Base-by-base conservation (phyloP, 306 rosid species). In the Trichosanthes cucumerina region DNA sequence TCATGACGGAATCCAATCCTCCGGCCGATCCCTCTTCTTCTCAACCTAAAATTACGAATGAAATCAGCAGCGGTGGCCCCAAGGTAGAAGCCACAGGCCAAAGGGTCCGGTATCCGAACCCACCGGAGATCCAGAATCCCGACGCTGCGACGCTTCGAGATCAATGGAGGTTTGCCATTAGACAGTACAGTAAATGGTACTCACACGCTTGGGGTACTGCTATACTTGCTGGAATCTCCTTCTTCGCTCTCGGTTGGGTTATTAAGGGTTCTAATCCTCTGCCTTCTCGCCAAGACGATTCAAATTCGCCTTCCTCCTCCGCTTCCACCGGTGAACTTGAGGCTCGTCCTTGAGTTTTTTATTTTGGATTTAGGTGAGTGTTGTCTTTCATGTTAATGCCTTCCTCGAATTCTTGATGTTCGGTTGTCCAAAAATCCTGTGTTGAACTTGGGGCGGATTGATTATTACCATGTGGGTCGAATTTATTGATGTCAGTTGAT, bases 201-300 rank as follows among this genome's bases (percentile, higher is more conserved):
- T 84, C 96, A 47, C 96, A 88, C 57, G 99, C 97, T 52, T 95
- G 99, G 99, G 97, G 99, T 12, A 87, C 97, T 56, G 97, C 99
- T 36, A 88, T 95, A 82, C 89, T 95, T 7, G 97, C 97, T 11
- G 97, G 99, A 1, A n/a, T 83, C 24, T 91, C 97, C 82, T 92
- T 95, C 86, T 95, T 92, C 53, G 93, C 96, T 36, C 97, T 95
- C 11, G 98, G 97, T 72, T 95, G 97, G 99, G 12, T 84, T 85
- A 88, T 95, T 87, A 95, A 95, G 60, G 99, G 99, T 14, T 87
- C 88, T 60, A 92, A 95, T 43, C 99, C 99, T 65, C 81, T 92
- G 0, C 93, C 96, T 64, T 92, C 98, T 69, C 63, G 46, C 69
- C 73, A 79, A 2, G 66, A 85, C 38, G 79, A 77, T n/a, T 68